Conservation (phyloP, 2,329 filamentous ascomycete genomes). For the Pseudocercospora ulei region DNA sequence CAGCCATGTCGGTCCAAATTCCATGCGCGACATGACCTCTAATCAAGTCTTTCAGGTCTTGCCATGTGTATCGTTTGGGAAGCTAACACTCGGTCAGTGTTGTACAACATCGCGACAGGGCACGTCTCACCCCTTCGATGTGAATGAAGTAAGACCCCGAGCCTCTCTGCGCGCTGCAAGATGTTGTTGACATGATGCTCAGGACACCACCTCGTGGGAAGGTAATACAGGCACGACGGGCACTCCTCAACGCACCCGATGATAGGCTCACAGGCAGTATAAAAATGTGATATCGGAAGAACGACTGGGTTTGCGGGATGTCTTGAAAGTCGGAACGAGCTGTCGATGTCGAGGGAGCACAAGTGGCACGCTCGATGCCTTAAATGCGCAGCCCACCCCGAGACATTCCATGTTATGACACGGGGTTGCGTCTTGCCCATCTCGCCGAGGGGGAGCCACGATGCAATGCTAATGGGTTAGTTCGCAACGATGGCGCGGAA, state of each 20-base stretch:
- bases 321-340: not conserved
- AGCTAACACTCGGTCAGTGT: slow-evolving; percentile 21
- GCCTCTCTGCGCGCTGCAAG: slow-evolving; percentile 4
- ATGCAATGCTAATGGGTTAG: no score
- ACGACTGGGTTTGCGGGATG: not conserved
- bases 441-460: slow-evolving; percentile 4
- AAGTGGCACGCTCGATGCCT: slow-evolving; percentile 2
- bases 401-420: slow-evolving; percentile 1
- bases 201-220: slow-evolving; percentile 8
- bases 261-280: not conserved
- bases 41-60: slow-evolving; percentile 31
- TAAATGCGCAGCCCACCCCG: slow-evolving; percentile 5
- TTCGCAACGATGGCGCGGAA: slow-evolving; percentile 2
- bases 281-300: not conserved
- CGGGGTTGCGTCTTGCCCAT: slow-evolving; percentile 3
- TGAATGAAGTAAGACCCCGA: slow-evolving; percentile 20
- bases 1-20: slow-evolving; percentile 29
- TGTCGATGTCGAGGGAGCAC: slow-evolving; percentile 5
- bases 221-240: slow-evolving; percentile 3
- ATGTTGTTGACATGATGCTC: slow-evolving; percentile 12
- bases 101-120: not conserved
- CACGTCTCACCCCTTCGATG: slow-evolving; percentile 22
- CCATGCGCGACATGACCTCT: slow-evolving; percentile 26
- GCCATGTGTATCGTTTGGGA: slow-evolving; percentile 29
- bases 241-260: slow-evolving; percentile 3